Percentiles rank a stretch among this genome's conserved stretches.
Evolutionary conservation across 2,329 filamentous ascomycete genomes (phyloP).

Genomic region (Pseudogymnoascus sp.): DNA sequence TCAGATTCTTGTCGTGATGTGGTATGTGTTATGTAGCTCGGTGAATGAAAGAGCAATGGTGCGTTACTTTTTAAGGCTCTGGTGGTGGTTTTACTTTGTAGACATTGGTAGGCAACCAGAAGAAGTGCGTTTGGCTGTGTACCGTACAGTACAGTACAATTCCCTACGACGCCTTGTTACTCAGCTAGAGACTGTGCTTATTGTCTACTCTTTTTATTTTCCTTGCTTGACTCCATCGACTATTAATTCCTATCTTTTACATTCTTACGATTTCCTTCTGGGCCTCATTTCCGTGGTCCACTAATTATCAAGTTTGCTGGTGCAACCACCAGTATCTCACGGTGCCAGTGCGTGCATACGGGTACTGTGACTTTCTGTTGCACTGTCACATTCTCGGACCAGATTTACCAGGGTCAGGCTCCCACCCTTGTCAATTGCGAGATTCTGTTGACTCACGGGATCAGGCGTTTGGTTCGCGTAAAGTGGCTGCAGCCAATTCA

Average conservation of each 20-base stretch:
- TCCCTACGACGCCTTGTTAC: neutral
- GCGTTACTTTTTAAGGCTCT: neutral
- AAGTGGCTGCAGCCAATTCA: conserved; percentile 9
- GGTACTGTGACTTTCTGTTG: neutral
- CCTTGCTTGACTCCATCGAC: neutral
- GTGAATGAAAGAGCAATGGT: neutral
- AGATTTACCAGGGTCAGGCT: neutral
- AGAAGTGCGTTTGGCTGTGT: neutral
- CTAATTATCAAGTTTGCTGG: conserved; percentile 2
- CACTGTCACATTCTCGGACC: neutral
- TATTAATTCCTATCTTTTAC: neutral
- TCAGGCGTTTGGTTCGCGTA: conserved; percentile 11
- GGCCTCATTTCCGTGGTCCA: conserved; percentile 7
- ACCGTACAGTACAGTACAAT: neutral
- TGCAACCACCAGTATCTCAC: neutral
- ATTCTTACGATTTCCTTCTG: neutral
- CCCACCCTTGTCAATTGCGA: conserved; percentile 1
- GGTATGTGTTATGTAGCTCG: neutral
- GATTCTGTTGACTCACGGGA: conserved; percentile 8
- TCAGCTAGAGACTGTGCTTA: neutral
- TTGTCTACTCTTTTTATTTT: neutral
- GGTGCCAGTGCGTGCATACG: neutral
- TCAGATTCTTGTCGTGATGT: neutral
- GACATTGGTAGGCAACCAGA: neutral
- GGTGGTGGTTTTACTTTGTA: neutral